phyloP scores from a whole-genome alignment of 78 protist species.

The Dictyostelium firmibasis region DNA sequence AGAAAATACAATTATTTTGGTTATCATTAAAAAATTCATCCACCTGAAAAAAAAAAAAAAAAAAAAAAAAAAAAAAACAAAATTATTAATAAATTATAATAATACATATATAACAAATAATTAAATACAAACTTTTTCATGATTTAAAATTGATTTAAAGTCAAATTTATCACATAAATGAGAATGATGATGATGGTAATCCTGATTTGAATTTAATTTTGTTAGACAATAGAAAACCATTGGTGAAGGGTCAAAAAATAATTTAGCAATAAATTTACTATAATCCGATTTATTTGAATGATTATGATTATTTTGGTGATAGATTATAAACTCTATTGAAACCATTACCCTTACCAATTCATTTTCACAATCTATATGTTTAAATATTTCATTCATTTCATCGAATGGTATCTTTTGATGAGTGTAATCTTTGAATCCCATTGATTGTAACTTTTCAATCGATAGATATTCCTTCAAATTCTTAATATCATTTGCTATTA shows the following conservation, averaged over 20 bases:
- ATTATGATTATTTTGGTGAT: background rate
- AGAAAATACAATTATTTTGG: background rate
- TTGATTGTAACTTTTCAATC: background rate
- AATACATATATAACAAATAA: too few species aligned
- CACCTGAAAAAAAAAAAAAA: too few species aligned
- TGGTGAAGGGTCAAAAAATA: background rate
- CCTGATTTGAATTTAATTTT: background rate
- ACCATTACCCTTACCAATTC: background rate
- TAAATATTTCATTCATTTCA: background rate
- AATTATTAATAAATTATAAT: background rate
- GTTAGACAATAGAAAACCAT: background rate
- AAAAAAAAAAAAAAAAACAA: background rate
- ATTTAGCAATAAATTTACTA: background rate
- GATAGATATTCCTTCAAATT: background rate
- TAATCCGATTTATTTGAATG: background rate
- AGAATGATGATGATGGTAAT: background rate
- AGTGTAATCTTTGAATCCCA: background rate
- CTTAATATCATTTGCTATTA: background rate
- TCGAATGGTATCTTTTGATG: background rate
- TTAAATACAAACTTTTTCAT: background rate
- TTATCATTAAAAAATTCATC: background rate
- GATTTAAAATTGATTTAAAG: background rate
- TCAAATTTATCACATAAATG: background rate
- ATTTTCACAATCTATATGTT: background rate
- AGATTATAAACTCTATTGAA: background rate